A percentile compares a stretch with the other conserved stretches of the same genome.
Conservation (phyloP, 2,329 filamentous ascomycete species). For the Nemania abortiva region DNA sequence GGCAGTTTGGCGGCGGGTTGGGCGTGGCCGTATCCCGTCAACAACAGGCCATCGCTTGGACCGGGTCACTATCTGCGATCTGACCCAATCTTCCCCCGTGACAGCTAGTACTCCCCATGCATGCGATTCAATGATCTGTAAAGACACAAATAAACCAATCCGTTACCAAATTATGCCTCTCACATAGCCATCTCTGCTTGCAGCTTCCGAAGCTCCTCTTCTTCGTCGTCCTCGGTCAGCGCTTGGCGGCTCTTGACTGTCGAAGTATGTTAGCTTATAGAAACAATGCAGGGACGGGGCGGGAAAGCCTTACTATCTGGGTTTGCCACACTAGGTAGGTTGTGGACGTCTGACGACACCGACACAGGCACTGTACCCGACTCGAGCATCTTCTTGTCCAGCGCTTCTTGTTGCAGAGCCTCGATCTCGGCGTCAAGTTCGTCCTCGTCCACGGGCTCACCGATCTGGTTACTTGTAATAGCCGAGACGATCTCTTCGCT, state of each 20-base stretch:
- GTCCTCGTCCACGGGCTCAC: constrained; percentile 81
- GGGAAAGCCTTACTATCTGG: constrained; percentile 76
- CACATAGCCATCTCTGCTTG: constrained; percentile 98
- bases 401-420: constrained; percentile 86
- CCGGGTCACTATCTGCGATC: constrained; percentile 29
- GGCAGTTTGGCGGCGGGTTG: constrained; percentile 12
- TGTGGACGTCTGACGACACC: constrained; percentile 70
- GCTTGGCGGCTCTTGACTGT: constrained; percentile 64
- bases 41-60: constrained; percentile 24
- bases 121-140: constrained; percentile 38
- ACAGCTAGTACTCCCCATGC: constrained; percentile 26
- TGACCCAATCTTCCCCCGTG: constrained; percentile 25
- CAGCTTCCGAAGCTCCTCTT: constrained; percentile 91
- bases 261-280: constrained; percentile 34
- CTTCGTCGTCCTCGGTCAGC: constrained; percentile 86
- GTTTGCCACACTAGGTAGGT: constrained; percentile 79
- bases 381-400: constrained; percentile 94
- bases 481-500: constrained; percentile 92
- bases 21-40: constrained; percentile 22
- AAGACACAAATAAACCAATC: constrained; percentile 35
- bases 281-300: neutral
- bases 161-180: constrained; percentile 42
- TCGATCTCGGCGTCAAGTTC: constrained; percentile 90
- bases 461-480: constrained; percentile 78
- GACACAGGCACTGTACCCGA: constrained; percentile 85